These are phyloP conservation scores for Ephemerocybe angulata DNA, from an alignment of 768 basidiomycete genomes.

Conservation along the genomic window DNA sequence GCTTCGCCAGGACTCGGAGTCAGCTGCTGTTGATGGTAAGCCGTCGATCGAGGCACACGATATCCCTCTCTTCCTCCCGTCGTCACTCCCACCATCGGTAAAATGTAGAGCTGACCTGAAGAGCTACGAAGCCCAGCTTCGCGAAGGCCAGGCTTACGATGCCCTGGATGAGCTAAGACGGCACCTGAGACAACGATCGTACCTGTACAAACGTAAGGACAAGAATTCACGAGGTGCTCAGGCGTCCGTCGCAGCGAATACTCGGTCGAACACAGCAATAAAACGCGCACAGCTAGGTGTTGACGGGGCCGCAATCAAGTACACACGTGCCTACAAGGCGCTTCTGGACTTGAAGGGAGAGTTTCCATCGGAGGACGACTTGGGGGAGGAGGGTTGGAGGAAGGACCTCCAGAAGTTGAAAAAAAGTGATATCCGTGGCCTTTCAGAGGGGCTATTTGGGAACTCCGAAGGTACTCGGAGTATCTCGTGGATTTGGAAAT, in stretches of 20 bases:
- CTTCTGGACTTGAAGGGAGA: not conserved
- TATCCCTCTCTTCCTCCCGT: not conserved
- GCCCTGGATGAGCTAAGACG: not conserved
- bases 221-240: not conserved
- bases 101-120: not conserved
- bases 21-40: not conserved
- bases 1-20: not conserved
- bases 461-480: not conserved
- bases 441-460: not conserved
- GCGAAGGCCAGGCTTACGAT: not conserved
- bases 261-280: not conserved
- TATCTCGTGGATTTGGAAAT: not conserved
- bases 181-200: not conserved
- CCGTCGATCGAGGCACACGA: not conserved
- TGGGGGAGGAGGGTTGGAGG: not conserved
- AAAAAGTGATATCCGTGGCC: not conserved
- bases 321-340: not conserved
- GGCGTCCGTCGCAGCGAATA: not conserved
- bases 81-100: not conserved
- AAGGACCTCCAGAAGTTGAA: not conserved
- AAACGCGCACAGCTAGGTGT: not conserved
- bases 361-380: not conserved
- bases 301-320: not conserved
- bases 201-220: not conserved
- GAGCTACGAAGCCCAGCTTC: not conserved